Evolutionary conservation across 2,329 filamentous ascomycete genomes (phyloP).

Genomic region (Calonectria leucothoes): DNA sequence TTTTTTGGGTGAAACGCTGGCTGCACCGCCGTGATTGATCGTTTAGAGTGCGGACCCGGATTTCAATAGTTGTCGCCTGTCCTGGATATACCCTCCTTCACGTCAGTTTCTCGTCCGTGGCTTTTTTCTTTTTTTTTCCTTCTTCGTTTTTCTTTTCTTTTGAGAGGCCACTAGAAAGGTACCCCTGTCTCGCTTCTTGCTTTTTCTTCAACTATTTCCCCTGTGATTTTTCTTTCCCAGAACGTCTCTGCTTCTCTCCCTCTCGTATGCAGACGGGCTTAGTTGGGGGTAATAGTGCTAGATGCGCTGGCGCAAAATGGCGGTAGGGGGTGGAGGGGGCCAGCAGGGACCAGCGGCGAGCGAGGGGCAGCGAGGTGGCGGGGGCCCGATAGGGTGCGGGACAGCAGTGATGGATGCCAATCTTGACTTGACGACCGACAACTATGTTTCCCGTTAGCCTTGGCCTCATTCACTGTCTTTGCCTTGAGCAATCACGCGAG

Average conservation of each 20-base stretch:
- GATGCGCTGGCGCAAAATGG: constrained; percentile 9
- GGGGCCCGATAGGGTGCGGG: constrained; percentile 13
- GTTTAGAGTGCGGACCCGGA: neutral
- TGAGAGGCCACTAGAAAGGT: neutral
- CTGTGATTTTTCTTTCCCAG: neutral
- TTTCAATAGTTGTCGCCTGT: neutral
- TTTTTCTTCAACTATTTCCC: neutral
- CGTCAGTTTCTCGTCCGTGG: too few relatives aligned
- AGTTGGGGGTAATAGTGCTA: neutral
- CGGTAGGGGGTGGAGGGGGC: constrained; percentile 7
- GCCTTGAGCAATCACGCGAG: neutral
- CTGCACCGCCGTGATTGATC: neutral
- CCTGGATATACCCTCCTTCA: neutral
- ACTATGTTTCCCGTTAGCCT: neutral
- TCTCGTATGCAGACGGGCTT: neutral
- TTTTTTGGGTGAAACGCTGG: neutral
- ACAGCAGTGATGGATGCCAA: neutral
- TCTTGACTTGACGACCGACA: constrained; percentile 1
- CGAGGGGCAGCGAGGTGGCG: constrained; percentile 8
- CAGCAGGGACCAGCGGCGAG: neutral
- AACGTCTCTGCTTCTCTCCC: neutral
- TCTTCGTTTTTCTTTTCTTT: neutral
- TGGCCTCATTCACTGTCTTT: neutral
- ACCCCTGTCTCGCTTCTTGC: neutral
- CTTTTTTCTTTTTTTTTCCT: neutral